phyloP scores from a whole-genome alignment of 331 rosid species.

The Quercus phellos region DNA sequence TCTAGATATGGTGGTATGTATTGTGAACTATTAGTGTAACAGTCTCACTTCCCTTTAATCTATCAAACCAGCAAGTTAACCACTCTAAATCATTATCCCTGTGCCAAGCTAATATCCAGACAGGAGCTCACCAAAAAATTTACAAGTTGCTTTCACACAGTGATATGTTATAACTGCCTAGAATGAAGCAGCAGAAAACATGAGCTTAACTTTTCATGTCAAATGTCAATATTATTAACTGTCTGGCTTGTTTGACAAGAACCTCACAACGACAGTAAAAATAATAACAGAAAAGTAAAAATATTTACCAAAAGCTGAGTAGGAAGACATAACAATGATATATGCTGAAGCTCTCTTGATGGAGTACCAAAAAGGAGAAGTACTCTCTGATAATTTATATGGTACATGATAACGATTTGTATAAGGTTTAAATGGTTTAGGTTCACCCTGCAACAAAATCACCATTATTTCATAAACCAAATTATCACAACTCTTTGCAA shows the following conservation, averaged over 20 bases:
- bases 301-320: conserved; percentile 42
- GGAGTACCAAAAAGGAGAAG: conserved; percentile 52
- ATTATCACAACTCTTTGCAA: not conserved
- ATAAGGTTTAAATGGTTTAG: conserved; percentile 38
- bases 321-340: conserved; percentile 43
- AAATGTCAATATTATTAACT: not conserved
- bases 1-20: not conserved
- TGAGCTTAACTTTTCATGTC: not conserved
- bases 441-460: conserved; percentile 38
- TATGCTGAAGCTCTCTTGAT: conserved; percentile 50
- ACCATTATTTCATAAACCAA: not conserved
- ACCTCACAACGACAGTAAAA: not conserved
- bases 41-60: not conserved
- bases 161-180: not conserved
- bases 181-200: not conserved
- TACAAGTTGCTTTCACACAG: not conserved
- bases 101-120: not conserved
- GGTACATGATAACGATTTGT: conserved; percentile 34
- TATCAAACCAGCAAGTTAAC: not conserved
- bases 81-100: not conserved
- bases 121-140: not conserved
- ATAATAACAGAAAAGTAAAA: not conserved
- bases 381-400: conserved; percentile 30
- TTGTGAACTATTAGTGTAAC: not conserved
- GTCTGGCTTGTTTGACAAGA: not conserved